Percentiles rank a stretch among this genome's conserved stretches.
These are phyloP conservation scores for Trypanosoma vivax DNA, from an alignment of 208 protist genomes.

Conservation along the genomic window DNA sequence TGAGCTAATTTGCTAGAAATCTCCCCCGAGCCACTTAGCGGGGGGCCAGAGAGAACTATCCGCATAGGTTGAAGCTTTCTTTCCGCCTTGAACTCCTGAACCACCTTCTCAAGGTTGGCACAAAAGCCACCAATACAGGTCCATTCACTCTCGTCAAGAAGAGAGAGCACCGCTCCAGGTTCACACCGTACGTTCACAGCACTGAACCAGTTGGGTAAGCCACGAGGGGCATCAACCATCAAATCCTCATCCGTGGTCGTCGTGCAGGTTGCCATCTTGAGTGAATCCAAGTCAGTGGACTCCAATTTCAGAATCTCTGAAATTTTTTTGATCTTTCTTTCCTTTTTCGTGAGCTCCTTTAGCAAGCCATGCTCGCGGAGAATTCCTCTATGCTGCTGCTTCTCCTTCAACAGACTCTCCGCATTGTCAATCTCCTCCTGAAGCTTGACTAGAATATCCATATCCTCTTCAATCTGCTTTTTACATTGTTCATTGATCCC, in stretches of 20 bases:
- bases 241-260: background rate
- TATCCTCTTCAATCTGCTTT: background rate
- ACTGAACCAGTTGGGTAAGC: constrained; percentile 23
- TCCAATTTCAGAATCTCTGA: no score
- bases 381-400: no score
- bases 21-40: constrained; percentile 51
- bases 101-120: constrained; percentile 52
- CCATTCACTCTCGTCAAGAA: constrained; percentile 77
- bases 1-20: constrained; percentile 37
- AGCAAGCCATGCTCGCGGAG: no score
- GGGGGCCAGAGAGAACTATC: constrained; percentile 79
- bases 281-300: background rate
- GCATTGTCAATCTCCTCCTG: background rate
- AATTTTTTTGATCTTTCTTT: no score
- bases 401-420: background rate
- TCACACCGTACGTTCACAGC: constrained; percentile 67
- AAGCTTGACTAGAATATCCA: background rate
- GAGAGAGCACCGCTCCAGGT: constrained; percentile 36
- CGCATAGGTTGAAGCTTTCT: constrained; percentile 59
- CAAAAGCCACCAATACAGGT: constrained; percentile 70
- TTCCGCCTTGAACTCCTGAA: constrained; percentile 61
- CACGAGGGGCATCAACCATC: constrained; percentile 8
- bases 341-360: no score
- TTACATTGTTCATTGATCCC: background rate
- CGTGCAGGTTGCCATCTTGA: background rate